Percentiles rank a stretch among this genome's conserved stretches.
phyloP scores from a whole-genome alignment of 441 rosid species.

The Pelargonium citronellum region DNA sequence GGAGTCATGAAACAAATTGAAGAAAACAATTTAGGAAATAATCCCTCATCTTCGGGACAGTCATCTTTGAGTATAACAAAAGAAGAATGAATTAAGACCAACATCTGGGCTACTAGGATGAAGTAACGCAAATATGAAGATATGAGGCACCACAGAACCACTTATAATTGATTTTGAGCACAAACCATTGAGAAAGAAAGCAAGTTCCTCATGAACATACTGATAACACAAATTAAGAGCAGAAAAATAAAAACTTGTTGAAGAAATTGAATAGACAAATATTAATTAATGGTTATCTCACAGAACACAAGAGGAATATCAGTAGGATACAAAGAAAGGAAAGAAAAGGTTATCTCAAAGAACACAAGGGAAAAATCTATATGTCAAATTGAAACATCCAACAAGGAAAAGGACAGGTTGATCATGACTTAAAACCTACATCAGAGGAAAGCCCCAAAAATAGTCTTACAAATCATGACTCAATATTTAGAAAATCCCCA shows the following conservation, averaged over 20 bases:
- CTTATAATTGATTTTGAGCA: not conserved
- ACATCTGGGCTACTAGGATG: not conserved
- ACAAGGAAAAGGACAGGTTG: not conserved
- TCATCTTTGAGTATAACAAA: not conserved
- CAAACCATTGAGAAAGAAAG: not conserved
- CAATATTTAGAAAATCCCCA: not conserved
- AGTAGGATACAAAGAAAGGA: not conserved
- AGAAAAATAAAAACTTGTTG: not conserved
- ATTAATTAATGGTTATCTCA: no score
- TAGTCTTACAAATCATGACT: not conserved
- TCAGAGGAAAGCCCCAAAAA: constrained; percentile 2
- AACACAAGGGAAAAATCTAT: not conserved
- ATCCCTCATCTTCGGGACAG: not conserved
- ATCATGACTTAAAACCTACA: not conserved
- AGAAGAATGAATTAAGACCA: not conserved
- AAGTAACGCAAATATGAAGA: not conserved
- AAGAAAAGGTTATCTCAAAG: not conserved
- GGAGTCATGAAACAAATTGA: not conserved
- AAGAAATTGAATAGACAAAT: not conserved
- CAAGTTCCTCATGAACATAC: not conserved
- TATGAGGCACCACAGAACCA: not conserved
- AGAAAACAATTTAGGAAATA: not conserved
- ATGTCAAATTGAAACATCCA: not conserved
- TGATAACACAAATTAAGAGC: not conserved
- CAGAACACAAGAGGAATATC: not conserved